Percentiles rank a stretch among this genome's conserved stretches.
phyloP scores from a whole-genome alignment of 768 basidiomycete species.

The Leccinum fibrillosum region DNA sequence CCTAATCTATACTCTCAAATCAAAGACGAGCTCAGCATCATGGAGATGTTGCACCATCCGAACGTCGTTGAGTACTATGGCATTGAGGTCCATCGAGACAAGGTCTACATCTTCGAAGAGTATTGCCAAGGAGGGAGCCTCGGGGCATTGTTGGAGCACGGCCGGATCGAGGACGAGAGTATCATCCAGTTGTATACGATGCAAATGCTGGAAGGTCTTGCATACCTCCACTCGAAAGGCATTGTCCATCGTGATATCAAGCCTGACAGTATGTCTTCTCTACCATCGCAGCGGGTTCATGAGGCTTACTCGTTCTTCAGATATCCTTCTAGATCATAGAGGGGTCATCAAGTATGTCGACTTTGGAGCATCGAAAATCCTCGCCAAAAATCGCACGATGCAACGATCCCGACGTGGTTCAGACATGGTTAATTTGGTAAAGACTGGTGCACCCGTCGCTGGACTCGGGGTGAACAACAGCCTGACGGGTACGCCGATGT shows the following conservation, averaged over 20 bases:
- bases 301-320: conserved; percentile 41
- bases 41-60: conserved; percentile 97
- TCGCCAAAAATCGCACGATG: conserved; percentile 86
- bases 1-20: conserved; percentile 90
- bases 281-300: not conserved
- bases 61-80: conserved; percentile 99
- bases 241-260: conserved; percentile 98
- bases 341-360: conserved; percentile 97
- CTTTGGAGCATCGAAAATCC: conserved; percentile 95
- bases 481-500: conserved; percentile 97
- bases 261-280: conserved; percentile 80
- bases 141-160: conserved; percentile 84
- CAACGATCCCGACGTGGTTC: conserved; percentile 60
- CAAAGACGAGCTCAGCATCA: conserved; percentile 92
- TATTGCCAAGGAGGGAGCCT: conserved; percentile 96
- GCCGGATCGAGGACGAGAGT: conserved; percentile 94
- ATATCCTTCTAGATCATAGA: conserved; percentile 86
- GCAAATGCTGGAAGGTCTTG: conserved; percentile 94
- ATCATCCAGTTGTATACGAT: conserved; percentile 94
- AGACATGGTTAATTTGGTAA: conserved; percentile 36
- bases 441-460: conserved; percentile 33
- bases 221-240: conserved; percentile 88
- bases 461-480: conserved; percentile 70
- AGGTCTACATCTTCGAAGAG: conserved; percentile 98
- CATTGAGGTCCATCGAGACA: conserved; percentile 97